Percentiles rank a stretch among this genome's conserved stretches.
Conservation (phyloP, 1,139 yeast species). For the Wickerhamomyces sp. region DNA sequence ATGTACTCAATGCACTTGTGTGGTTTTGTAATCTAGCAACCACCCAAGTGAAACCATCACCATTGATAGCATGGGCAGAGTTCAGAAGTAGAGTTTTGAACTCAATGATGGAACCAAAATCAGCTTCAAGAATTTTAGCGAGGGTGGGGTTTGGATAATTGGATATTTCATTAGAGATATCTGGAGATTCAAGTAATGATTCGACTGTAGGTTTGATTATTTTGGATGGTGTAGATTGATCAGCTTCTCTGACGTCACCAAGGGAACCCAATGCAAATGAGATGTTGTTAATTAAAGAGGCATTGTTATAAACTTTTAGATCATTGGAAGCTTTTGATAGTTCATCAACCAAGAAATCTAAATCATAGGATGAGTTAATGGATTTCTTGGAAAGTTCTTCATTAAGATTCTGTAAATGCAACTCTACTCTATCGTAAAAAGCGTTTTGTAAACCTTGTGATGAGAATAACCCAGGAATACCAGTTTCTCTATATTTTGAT, state of each 20-base stretch:
- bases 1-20: slow-evolving; percentile 21
- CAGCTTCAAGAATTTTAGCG: slow-evolving; percentile 14
- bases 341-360: slow-evolving; percentile 26
- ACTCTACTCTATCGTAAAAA: slow-evolving; percentile 53
- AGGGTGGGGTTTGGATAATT: slow-evolving; percentile 11
- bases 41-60: slow-evolving; percentile 74
- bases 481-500: slow-evolving; percentile 26
- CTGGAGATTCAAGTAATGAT: slow-evolving; percentile 43
- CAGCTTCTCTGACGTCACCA: slow-evolving; percentile 26
- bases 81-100: slow-evolving; percentile 59
- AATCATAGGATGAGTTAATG: slow-evolving; percentile 13
- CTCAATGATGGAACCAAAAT: slow-evolving; percentile 67
- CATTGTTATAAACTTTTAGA: slow-evolving; percentile 44
- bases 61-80: slow-evolving; percentile 60
- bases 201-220: slow-evolving; percentile 23
- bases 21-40: slow-evolving; percentile 46
- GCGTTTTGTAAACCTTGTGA: slow-evolving; percentile 47
- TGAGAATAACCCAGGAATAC: slow-evolving; percentile 53
- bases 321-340: slow-evolving; percentile 26
- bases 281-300: slow-evolving; percentile 55
- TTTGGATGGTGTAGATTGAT: slow-evolving; percentile 11
- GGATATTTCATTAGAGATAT: slow-evolving; percentile 27
- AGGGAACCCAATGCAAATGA: slow-evolving; percentile 56
- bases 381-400: slow-evolving; percentile 19
- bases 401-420: slow-evolving; percentile 44